A percentile compares a stretch with the other conserved stretches of the same genome.
Evolutionary conservation across 306 rosid genomes (phyloP).

Genomic region (Citrullus mucosospermus): DNA sequence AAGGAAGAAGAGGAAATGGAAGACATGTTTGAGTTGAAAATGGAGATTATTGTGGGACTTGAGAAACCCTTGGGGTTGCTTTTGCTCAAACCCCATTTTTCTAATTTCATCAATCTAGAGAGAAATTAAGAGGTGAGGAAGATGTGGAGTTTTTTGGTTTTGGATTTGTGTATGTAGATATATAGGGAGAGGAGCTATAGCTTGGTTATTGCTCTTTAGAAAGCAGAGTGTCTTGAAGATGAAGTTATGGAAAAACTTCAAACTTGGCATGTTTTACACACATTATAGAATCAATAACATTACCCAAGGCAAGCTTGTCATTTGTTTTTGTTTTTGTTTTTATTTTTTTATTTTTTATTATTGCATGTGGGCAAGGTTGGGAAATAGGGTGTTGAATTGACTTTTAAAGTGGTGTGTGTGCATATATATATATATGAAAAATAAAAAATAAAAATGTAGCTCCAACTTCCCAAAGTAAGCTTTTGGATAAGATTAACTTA

Average conservation of each 20-base stretch:
- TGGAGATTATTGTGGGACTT: not conserved
- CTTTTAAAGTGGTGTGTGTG: not conserved
- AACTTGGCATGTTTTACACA: not conserved
- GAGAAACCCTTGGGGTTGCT: not conserved
- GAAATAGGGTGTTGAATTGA: not conserved
- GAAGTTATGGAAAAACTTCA: not conserved
- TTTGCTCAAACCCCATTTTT: not conserved
- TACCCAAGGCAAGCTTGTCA: not conserved
- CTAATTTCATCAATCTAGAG: not conserved
- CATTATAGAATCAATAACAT: not conserved
- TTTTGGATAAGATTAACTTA: too few relatives aligned
- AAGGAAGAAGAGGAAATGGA: slow-evolving; percentile 17
- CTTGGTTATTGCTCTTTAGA: too few relatives aligned
- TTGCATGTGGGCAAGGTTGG: not conserved
- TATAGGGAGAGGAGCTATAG: not conserved
- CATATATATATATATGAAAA: too few relatives aligned
- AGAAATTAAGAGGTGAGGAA: not conserved
- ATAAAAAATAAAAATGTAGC: too few relatives aligned
- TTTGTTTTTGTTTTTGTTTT: too few relatives aligned
- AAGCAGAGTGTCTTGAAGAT: not conserved
- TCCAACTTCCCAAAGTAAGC: too few relatives aligned
- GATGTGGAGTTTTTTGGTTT: not conserved
- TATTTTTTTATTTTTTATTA: too few relatives aligned
- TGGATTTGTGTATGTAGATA: not conserved
- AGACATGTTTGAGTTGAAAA: slow-evolving; percentile 12